Evolutionary conservation across 371 early-diverging fungal genomes (phyloP), one percentile per base, ranked within the genome.

Genomic region (Furculomyces boomerangus): DNA sequence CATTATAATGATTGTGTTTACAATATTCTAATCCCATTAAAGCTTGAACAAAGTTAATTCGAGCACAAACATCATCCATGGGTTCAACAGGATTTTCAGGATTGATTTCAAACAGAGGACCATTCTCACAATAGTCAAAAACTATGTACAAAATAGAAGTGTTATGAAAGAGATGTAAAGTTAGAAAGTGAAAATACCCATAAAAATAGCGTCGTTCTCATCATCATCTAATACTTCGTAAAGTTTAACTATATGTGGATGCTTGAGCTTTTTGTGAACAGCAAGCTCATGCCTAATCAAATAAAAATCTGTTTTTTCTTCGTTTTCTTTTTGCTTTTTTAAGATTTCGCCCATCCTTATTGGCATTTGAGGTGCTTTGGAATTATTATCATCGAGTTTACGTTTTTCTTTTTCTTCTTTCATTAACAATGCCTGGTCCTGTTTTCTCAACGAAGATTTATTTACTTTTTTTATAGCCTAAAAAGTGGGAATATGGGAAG

Each of bases 201-300:
- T 81, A 63, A 79, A 86, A 44, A 89, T 63, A 0, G 79, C 75
- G 59, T 89, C 90, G 45, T 83, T 77, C 20, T 73, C 73, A 0
- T 86, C 78, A 58, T 90, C 89, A 71, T 94, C 90, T 57, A 96
- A 67, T 8, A 93, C 98, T 71, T 98, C 98, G 65, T 74, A 82
- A 30, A 98, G 67, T 50, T 78, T 76, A 31, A 96, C 89, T 52
- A 93, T 75, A 60, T 96, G 81, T 0, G 67, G 68, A 63, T 98
- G 98, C 57, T 81, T 71, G 25, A 96, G 73, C 69, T 92, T 93
- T 66, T 94, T 93, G 41, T 90, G 69, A 28, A 98, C 83, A 26
- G 94, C 96, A 44, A 98, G 76, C 67, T 98, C 98, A 0, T 80
- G 76, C 49, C 87, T 74, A 22, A 96, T 84, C 30, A 91, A 71